phyloP scores from a whole-genome alignment of 2,329 filamentous ascomycete genomes.

The Tricladium varicosporioides region DNA sequence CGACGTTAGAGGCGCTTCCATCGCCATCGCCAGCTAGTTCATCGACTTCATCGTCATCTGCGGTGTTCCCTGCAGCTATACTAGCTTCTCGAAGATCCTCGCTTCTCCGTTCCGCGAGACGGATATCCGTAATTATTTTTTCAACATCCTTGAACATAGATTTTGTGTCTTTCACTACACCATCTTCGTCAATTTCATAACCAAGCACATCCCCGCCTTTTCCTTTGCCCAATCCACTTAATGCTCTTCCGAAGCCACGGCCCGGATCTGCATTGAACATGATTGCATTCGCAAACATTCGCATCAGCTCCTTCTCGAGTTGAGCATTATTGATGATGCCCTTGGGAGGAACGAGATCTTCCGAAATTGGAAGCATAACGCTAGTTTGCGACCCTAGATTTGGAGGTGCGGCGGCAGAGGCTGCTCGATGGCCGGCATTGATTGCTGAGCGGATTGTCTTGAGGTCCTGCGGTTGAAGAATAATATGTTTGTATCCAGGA shows the following conservation, averaged over 20 bases:
- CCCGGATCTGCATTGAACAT: constrained; percentile 94
- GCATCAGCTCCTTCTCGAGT: constrained; percentile 86
- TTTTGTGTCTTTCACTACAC: constrained; percentile 80
- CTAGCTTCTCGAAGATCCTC: constrained; percentile 28
- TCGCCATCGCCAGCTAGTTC: constrained; percentile 27
- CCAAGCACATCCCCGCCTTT: constrained; percentile 41
- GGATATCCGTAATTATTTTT: constrained; percentile 37
- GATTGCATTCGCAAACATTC: constrained; percentile 97
- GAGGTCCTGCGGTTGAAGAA: constrained; percentile 73
- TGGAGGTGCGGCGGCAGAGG: constrained; percentile 60
- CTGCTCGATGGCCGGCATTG: constrained; percentile 67
- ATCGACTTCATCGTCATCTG: constrained; percentile 26
- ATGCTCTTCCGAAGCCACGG: constrained; percentile 54
- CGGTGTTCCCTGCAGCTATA: constrained; percentile 6
- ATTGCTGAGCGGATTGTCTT: constrained; percentile 76
- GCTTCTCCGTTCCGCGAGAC: constrained; percentile 31
- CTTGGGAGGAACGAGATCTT: constrained; percentile 79
- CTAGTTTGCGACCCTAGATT: constrained; percentile 52
- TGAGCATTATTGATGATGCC: constrained; percentile 92
- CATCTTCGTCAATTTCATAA: constrained; percentile 75
- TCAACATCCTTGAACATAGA: constrained; percentile 91
- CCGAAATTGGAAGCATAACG: constrained; percentile 66
- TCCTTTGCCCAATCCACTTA: constrained; percentile 40
- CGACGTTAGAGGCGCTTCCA: constrained; percentile 15
- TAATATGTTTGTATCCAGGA: constrained; percentile 71